Evolutionary conservation across 371 early-diverging fungal genomes (phyloP), one percentile per base, ranked within the genome.

Genomic region (Conidiobolus incongruus): DNA sequence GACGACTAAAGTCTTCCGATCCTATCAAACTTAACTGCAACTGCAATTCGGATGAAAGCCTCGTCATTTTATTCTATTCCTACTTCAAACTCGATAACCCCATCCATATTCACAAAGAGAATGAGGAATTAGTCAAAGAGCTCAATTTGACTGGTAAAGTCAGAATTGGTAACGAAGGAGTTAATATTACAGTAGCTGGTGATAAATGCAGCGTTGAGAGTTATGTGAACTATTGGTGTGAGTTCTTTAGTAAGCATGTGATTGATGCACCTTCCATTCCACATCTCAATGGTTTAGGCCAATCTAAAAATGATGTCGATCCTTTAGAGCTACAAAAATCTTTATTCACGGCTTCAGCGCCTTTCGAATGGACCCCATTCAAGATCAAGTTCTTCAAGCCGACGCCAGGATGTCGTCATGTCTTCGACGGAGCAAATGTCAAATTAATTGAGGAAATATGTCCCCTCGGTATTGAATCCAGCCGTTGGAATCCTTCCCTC

Each of bases 401-500:
- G 13, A 65, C 68, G 1, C 31, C 40, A n/a, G 78, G 78, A 2
- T 78, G 78, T 43, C 43, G 35, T 0, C 78, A 78, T 50, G 71
- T 68, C 4, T 77, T 77, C 62, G 59, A 61, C 2, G 62, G 58
- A 17, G 20, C 40, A 72, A 68, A 68, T 1, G 62, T 78, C 49
- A 72, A 72, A 44, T 46, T 67, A 0, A 73, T 75, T 2, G 64
- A 68, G n/a, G 77, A 77, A 47, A 72, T 77, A 1, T 75, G 78
- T 50, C 78, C 75, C 0, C 43, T 78, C 2, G 71, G 70, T 4
- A 62, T 61, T 4, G 52, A 54, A 0, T 49, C 51, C 5, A 51
- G 64, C 24, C 40, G 38, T 17, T 47, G 54, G 12, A 44, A 51
- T n/a, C 34, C 46, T 22, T 44, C 47, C n/a, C 46, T 50, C 5